phyloP scores from a whole-genome alignment of 2,329 filamentous ascomycete genomes.

The Penicillium crustosum region DNA sequence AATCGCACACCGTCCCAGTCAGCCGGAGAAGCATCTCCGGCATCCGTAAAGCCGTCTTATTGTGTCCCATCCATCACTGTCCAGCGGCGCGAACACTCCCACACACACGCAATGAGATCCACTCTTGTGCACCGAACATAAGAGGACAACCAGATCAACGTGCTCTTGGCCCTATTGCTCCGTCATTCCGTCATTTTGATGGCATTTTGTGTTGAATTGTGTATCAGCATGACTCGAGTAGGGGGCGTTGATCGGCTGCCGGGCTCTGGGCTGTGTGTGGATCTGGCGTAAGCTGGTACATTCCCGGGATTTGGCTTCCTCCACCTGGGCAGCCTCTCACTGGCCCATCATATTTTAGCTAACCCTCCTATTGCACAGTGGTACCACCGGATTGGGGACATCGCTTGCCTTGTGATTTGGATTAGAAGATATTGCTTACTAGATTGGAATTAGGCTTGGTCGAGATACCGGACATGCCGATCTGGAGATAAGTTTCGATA shows the following conservation, averaged over 20 bases:
- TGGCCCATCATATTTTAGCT: neutral
- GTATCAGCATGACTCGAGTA: neutral
- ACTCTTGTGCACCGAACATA: neutral
- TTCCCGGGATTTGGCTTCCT: neutral
- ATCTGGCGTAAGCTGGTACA: neutral
- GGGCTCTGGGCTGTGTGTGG: neutral
- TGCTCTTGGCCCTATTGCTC: neutral
- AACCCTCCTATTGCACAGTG: neutral
- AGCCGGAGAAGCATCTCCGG: neutral
- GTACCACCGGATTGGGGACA: no score
- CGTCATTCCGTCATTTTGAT: neutral
- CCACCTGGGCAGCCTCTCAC: neutral
- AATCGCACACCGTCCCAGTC: neutral
- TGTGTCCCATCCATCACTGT: neutral
- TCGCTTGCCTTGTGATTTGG: neutral
- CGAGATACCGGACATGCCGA: neutral
- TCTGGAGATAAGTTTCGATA: neutral
- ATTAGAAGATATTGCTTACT: neutral
- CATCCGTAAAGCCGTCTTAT: neutral
- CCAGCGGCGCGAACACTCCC: neutral
- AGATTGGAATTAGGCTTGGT: neutral
- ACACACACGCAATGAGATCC: neutral
- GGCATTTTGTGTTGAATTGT: neutral
- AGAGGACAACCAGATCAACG: neutral
- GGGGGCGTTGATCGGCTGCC: neutral